phyloP scores from a whole-genome alignment of 805 yeast genomes.

The Saccharomycopsis sp. region DNA sequence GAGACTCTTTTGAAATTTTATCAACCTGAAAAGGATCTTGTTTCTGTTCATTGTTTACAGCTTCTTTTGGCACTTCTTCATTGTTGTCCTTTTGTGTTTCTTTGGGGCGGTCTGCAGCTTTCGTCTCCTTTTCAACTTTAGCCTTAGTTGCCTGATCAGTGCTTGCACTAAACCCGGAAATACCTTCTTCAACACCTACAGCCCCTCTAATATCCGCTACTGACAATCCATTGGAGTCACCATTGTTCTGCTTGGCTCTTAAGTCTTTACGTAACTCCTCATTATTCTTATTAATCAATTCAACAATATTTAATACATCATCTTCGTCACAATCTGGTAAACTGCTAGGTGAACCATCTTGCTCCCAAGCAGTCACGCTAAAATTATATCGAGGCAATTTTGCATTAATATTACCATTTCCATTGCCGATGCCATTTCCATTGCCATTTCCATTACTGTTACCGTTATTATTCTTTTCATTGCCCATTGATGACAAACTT shows the following conservation, averaged over 20 bases:
- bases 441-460: slow-evolving; percentile 22
- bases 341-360: slow-evolving; percentile 16
- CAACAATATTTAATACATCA: slow-evolving; percentile 34
- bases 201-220: slow-evolving; percentile 37
- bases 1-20: not conserved
- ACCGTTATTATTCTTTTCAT: slow-evolving; percentile 3
- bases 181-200: slow-evolving; percentile 30
- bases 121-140: not conserved
- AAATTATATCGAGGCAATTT: slow-evolving; percentile 27
- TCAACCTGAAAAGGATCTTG: not conserved
- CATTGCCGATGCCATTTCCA: slow-evolving; percentile 23
- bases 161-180: slow-evolving; percentile 19
- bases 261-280: slow-evolving; percentile 23
- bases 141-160: slow-evolving; percentile 8
- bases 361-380: slow-evolving; percentile 30
- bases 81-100: slow-evolving; percentile 28
- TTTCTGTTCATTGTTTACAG: not conserved
- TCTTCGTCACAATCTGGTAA: slow-evolving; percentile 23
- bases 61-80: slow-evolving; percentile 6
- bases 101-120: slow-evolving; percentile 25
- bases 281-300: slow-evolving; percentile 5
- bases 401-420: not conserved
- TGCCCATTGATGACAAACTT: slow-evolving; percentile 5
- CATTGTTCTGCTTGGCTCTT: slow-evolving; percentile 15
- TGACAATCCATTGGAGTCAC: slow-evolving; percentile 26